A percentile compares a stretch with the other conserved stretches of the same genome.
Conservation (phyloP, 2,329 filamentous ascomycete genomes). For the Cladorrhinum sp. region DNA sequence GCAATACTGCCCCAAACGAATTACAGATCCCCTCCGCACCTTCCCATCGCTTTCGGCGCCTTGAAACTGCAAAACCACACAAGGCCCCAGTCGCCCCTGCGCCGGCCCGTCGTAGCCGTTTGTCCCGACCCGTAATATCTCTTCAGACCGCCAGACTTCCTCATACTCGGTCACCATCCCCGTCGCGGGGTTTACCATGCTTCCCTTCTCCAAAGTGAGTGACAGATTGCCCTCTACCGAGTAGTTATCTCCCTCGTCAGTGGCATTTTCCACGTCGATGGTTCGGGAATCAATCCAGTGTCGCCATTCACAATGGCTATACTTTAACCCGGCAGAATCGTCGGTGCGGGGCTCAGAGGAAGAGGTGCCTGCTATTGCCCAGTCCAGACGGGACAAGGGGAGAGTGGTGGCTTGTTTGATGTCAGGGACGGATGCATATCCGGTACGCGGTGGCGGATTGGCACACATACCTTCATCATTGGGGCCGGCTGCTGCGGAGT, state of each 20-base stretch:
- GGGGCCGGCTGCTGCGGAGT: not conserved
- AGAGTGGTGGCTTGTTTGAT: not conserved
- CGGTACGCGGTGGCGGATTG: not conserved
- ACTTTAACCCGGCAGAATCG: conserved; percentile 27
- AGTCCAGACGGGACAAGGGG: conserved; percentile 47
- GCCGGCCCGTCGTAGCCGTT: not conserved
- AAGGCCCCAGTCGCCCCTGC: conserved; percentile 17
- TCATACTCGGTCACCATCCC: conserved; percentile 56
- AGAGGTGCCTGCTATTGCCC: conserved; percentile 60
- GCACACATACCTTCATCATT: conserved; percentile 2
- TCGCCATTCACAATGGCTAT: conserved; percentile 45
- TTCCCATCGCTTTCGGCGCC: conserved; percentile 6
- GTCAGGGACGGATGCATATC: not conserved
- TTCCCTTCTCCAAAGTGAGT: conserved; percentile 56
- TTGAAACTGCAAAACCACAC: conserved; percentile 42
- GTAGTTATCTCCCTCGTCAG: conserved; percentile 58
- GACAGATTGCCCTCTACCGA: conserved; percentile 39
- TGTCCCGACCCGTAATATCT: conserved; percentile 30
- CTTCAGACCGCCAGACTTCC: conserved; percentile 60
- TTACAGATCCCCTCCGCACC: conserved; percentile 15
- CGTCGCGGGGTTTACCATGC: conserved; percentile 57
- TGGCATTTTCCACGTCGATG: conserved; percentile 35
- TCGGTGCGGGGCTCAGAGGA: conserved; percentile 33
- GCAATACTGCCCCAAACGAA: conserved; percentile 18
- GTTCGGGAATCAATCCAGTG: conserved; percentile 60